These are phyloP conservation scores for Endogone sp. DNA, from an alignment of 192 early-diverging fungal genomes.

Conservation along the genomic window DNA sequence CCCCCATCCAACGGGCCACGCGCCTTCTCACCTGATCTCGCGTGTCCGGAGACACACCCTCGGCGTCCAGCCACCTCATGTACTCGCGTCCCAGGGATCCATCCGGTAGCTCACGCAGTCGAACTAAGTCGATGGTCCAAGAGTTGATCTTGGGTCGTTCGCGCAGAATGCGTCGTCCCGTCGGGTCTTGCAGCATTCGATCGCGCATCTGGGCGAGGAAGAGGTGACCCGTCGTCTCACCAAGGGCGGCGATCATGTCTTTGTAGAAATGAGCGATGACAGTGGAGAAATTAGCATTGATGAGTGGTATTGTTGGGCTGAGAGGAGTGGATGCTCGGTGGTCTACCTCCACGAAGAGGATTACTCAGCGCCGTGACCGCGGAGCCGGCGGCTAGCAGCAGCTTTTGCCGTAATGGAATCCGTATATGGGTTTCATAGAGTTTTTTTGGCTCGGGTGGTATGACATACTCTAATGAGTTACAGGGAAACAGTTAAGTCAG, in stretches of 20 bases:
- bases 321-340: neutral
- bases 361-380: constrained; percentile 73
- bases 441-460: constrained; percentile 10
- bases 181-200: constrained; percentile 70
- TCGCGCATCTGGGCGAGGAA: constrained; percentile 67
- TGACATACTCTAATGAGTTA: neutral
- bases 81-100: constrained; percentile 88
- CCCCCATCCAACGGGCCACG: neutral
- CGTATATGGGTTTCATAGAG: constrained; percentile 62
- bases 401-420: constrained; percentile 59
- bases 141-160: constrained; percentile 78
- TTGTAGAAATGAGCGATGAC: neutral
- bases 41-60: constrained; percentile 80
- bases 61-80: constrained; percentile 69
- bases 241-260: constrained; percentile 88
- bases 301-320: neutral
- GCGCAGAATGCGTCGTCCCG: constrained; percentile 79
- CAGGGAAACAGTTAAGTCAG: neutral
- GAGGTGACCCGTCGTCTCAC: constrained; percentile 80
- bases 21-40: constrained; percentile 56
- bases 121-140: constrained; percentile 60
- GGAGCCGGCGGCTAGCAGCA: constrained; percentile 65
- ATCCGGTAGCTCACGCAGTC: constrained; percentile 56
- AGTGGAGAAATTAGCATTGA: neutral
- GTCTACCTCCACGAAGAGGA: constrained; percentile 64